Conservation (phyloP, 305 asterid species). For the Fraxinus velutina region DNA sequence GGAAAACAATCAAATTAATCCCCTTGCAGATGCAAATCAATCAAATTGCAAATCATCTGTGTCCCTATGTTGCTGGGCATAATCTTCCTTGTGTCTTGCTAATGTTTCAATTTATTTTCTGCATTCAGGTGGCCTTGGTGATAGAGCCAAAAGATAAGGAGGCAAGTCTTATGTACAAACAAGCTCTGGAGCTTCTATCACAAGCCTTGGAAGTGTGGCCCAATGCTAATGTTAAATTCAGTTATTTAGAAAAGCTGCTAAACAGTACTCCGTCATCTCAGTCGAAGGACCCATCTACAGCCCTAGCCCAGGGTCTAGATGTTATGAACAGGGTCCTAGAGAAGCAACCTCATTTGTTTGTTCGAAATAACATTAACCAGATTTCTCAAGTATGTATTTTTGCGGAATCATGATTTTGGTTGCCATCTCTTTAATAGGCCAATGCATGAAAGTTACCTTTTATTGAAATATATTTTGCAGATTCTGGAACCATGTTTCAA, state of each 20-base stretch:
- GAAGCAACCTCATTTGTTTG: slow-evolving; percentile 94
- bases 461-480: slow-evolving; percentile 40
- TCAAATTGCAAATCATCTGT: neutral
- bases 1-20: neutral
- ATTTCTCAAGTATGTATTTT: slow-evolving; percentile 72
- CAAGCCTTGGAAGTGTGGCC: slow-evolving; percentile 99
- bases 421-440: slow-evolving; percentile 13
- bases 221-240: slow-evolving; percentile 95
- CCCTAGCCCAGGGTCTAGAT: slow-evolving; percentile 96
- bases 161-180: slow-evolving; percentile 95
- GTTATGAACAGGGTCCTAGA: slow-evolving; percentile 99
- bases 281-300: slow-evolving; percentile 97
- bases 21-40: neutral
- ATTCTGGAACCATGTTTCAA: slow-evolving; percentile 98
- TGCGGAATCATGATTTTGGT: slow-evolving; percentile 22
- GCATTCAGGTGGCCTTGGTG: slow-evolving; percentile 80
- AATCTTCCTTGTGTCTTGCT: neutral
- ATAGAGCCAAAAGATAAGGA: slow-evolving; percentile 99
- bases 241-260: slow-evolving; percentile 95
- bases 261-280: slow-evolving; percentile 91
- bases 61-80: neutral
- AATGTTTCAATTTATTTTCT: slow-evolving; percentile 10
- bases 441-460: slow-evolving; percentile 11
- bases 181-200: slow-evolving; percentile 93
- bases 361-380: slow-evolving; percentile 89